Conservation (phyloP, 768 basidiomycete genomes). For the Grammothele lineata region DNA sequence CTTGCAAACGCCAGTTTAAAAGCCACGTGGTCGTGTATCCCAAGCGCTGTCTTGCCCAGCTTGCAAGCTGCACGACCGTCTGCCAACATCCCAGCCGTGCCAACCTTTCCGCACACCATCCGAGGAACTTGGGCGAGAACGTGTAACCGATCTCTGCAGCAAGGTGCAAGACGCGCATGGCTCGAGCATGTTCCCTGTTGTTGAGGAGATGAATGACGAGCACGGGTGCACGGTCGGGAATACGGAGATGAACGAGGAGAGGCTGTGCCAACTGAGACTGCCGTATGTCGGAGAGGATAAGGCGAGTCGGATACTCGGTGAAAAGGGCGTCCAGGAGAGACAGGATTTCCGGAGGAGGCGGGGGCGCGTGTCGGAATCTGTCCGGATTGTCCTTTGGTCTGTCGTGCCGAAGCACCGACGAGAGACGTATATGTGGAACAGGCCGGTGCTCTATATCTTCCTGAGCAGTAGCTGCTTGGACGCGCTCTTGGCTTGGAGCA, state of each 20-base stretch:
- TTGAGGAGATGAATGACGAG: constrained; percentile 9
- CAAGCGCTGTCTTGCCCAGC: constrained; percentile 44
- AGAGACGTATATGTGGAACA: background rate
- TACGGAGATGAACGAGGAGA: constrained; percentile 4
- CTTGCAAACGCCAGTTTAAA: constrained; percentile 68
- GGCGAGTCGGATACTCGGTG: background rate
- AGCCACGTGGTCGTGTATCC: constrained; percentile 50
- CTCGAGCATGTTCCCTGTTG: constrained; percentile 33
- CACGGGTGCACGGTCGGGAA: background rate
- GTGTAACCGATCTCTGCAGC: constrained; percentile 46
- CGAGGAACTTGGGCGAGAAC: constrained; percentile 54
- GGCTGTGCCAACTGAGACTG: background rate
- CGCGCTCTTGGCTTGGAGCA: background rate
- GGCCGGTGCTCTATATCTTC: no score
- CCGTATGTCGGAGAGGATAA: background rate
- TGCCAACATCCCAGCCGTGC: constrained; percentile 47
- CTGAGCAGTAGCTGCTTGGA: background rate
- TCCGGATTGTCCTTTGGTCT: background rate
- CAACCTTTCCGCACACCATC: constrained; percentile 47
- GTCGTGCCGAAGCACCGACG: background rate
- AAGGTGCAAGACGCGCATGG: constrained; percentile 42
- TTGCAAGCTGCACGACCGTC: constrained; percentile 42
- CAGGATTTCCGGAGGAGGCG: constrained; percentile 5
- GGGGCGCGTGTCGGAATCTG: background rate
- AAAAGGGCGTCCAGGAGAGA: background rate